These are phyloP conservation scores for Chalciporus sphaerocephalus DNA, from an alignment of 768 basidiomycete genomes.

Conservation along the genomic window DNA sequence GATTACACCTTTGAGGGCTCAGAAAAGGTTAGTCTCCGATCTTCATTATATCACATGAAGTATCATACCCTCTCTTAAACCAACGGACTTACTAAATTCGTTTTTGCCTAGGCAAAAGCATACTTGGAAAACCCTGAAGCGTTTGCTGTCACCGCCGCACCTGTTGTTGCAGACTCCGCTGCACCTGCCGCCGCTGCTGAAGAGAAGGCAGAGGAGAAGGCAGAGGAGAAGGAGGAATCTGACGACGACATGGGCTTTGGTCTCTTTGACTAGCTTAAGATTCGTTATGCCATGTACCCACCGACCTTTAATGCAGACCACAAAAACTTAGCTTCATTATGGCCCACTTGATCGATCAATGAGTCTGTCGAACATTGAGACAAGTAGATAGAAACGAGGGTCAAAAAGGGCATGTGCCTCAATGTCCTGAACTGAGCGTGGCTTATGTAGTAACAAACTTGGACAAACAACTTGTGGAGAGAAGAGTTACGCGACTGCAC, in stretches of 20 bases:
- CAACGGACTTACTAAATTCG: background rate
- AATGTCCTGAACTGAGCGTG: too few species aligned
- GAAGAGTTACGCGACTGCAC: background rate
- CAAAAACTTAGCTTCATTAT: background rate
- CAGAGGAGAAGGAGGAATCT: conserved; percentile 80
- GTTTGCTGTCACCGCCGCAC: conserved; percentile 82
- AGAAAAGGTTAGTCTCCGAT: conserved; percentile 55
- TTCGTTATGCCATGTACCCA: conserved; percentile 14
- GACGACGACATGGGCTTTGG: conserved; percentile 96
- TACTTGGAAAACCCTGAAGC: conserved; percentile 53
- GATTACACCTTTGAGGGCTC: conserved; percentile 91
- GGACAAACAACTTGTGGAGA: too few species aligned
- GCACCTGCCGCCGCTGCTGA: conserved; percentile 55
- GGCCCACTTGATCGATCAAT: background rate
- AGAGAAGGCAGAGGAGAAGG: conserved; percentile 64
- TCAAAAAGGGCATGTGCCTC: background rate
- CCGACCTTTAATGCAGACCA: background rate
- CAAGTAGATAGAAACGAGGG: background rate
- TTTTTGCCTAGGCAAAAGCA: background rate
- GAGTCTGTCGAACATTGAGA: background rate
- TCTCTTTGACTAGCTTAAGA: conserved; percentile 72
- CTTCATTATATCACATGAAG: too few species aligned
- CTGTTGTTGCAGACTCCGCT: conserved; percentile 50
- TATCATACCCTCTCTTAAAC: too few species aligned
- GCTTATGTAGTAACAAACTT: background rate